Conservation (phyloP, 371 early-diverging fungal species). For the Parasitella parasitica region DNA sequence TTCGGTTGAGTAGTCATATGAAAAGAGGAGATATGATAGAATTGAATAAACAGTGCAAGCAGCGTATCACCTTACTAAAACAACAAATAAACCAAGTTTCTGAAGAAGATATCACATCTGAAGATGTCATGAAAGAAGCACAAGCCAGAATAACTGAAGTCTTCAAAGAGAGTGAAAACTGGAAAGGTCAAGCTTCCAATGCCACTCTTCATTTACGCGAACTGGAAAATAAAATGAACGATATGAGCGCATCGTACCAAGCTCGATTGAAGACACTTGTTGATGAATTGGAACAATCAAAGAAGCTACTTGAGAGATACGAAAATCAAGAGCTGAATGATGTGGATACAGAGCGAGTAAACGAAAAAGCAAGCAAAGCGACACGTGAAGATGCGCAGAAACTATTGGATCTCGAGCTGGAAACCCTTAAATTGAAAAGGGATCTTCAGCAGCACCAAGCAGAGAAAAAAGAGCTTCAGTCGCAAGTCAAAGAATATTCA, state of each 20-base stretch:
- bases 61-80: background rate
- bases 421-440: background rate
- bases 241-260: background rate
- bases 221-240: slow-evolving; percentile 14
- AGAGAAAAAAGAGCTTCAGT: background rate
- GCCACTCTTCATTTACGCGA: background rate
- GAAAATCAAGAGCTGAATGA: background rate
- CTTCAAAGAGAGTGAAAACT: slow-evolving; percentile 1
- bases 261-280: slow-evolving; percentile 2
- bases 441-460: background rate
- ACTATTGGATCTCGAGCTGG: background rate
- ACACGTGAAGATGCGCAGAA: background rate
- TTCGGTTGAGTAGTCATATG: background rate
- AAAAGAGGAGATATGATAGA: background rate
- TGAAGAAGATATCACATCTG: slow-evolving; percentile 2
- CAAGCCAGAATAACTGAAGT: slow-evolving; percentile 2
- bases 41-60: background rate
- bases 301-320: background rate
- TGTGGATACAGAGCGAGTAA: background rate
- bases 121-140: slow-evolving; percentile 15
- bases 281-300: slow-evolving; percentile 7
- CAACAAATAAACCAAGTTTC: background rate
- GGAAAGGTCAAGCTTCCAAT: slow-evolving; percentile 5
- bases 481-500: background rate
- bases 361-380: background rate